Evolutionary conservation across 2,329 filamentous ascomycete species (phyloP), one percentile per base, ranked within the genome.

Genomic region (Microcyclosporella mali): DNA sequence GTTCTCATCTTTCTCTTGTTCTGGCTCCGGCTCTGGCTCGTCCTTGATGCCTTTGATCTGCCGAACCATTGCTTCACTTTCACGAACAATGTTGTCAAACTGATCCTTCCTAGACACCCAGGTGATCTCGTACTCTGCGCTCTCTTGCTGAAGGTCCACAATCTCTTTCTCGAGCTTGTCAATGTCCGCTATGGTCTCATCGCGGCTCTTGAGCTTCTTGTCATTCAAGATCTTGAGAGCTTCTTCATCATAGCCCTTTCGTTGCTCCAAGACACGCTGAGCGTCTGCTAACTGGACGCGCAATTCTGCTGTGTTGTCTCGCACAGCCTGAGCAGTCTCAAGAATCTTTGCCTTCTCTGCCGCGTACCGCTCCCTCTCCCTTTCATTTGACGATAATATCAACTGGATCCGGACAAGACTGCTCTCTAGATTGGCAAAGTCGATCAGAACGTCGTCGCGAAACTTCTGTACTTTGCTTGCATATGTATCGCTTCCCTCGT

Each of bases 21-120:
- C 88, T 0, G 92, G 86, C 66, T 95, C 88, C 32, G 87, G 74
- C 67, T 95, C 88, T 0, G 92, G 86, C 66, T 95, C 88, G 63
- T 95, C 89, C 68, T 95, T 94, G 72, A 95, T 90, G 59, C 95
- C 89, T 47, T 88, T 81, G 59, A 97, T 95, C 63, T 94, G 74
- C 37, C 86, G 76, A 45, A 89, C 74, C 63, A 97, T 75, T 51
- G 86, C 75, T 77, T 85, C 85, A n/a, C 88, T 88, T 69, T 95
- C 90, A 46, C 89, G 85, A 61, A 95, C 85, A 57, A 97, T 89
- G 43, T 80, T 77, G 45, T 83, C 85, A 65, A 95, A 95, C 66
- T 95, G 88, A 55, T 88, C 85, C 49, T 84, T 74, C 30, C 90
- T 76, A 66, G 94, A 88, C 32, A 78, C 73, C 89, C 89, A 95